Conservation (phyloP, 768 basidiomycete species). For the Clitopilus passeckerianus region DNA sequence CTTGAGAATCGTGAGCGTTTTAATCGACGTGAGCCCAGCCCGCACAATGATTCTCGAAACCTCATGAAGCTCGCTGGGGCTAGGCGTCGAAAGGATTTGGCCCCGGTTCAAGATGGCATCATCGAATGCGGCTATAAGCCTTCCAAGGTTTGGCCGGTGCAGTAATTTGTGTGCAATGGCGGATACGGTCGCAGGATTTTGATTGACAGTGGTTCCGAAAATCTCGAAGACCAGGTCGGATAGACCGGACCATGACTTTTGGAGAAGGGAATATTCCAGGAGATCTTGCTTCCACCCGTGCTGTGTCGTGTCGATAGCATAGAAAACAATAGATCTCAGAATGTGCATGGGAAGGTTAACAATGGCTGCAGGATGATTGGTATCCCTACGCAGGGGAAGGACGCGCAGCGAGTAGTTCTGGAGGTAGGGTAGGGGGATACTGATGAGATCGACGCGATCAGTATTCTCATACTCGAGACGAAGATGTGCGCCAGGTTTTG, state of each 20-base stretch:
- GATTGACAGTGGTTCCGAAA: too few species aligned
- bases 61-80: background rate
- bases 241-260: slow-evolving; percentile 7
- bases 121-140: background rate
- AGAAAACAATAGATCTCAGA: background rate
- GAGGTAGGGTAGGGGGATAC: too few species aligned
- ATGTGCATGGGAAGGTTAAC: background rate
- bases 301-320: background rate
- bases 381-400: background rate
- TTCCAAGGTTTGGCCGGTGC: background rate
- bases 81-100: background rate
- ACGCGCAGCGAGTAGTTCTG: background rate
- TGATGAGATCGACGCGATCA: too few species aligned
- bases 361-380: background rate
- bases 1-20: background rate
- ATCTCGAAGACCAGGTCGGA: slow-evolving; percentile 6
- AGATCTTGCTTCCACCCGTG: slow-evolving; percentile 2
- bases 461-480: too few species aligned
- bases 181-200: background rate
- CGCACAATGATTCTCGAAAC: background rate
- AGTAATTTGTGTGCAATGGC: background rate
- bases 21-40: background rate
- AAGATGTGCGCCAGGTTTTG: too few species aligned
- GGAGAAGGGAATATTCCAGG: slow-evolving; percentile 2
- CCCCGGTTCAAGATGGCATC: too few species aligned